phyloP scores from a whole-genome alignment of 2,329 filamentous ascomycete genomes.

The Cladosporium colombiae region DNA sequence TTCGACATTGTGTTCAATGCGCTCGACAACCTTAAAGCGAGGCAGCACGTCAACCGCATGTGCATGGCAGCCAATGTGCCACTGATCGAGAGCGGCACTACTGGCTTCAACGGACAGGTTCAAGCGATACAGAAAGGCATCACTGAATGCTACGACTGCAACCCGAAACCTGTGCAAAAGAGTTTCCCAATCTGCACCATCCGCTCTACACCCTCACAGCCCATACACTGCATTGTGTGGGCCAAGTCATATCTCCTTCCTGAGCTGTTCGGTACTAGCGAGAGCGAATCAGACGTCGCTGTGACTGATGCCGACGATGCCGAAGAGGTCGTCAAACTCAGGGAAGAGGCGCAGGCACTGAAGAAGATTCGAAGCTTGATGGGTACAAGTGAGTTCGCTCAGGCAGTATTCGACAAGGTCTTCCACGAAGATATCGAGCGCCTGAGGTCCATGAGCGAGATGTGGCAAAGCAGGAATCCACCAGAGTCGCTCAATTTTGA shows the following conservation, averaged over 20 bases:
- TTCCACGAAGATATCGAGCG: conserved; percentile 83
- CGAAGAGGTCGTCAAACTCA: conserved; percentile 83
- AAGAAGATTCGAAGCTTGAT: conserved; percentile 80
- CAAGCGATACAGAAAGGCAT: conserved; percentile 86
- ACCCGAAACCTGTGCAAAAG: conserved; percentile 84
- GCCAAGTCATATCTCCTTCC: conserved; percentile 94
- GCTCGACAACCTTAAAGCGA: conserved; percentile 89
- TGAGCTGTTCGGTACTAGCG: conserved; percentile 89
- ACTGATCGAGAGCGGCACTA: conserved; percentile 93
- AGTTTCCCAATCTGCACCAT: conserved; percentile 97
- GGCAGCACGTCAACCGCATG: conserved; percentile 96
- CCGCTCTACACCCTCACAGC: conserved; percentile 90
- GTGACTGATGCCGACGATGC: conserved; percentile 82
- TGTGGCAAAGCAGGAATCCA: conserved; percentile 84
- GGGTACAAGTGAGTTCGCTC: conserved; percentile 73
- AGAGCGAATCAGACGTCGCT: conserved; percentile 82
- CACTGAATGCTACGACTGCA: conserved; percentile 96
- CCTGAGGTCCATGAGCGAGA: conserved; percentile 83
- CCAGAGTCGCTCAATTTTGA: conserved; percentile 74
- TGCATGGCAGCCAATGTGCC: conserved; percentile 88
- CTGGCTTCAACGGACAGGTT: conserved; percentile 95
- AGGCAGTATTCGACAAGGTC: conserved; percentile 88
- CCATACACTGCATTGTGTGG: conserved; percentile 99
- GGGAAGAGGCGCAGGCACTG: conserved; percentile 78
- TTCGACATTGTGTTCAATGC: conserved; percentile 95